Conservation (phyloP, 805 yeast species). For the Wickerhamomyces subpelliculosus region DNA sequence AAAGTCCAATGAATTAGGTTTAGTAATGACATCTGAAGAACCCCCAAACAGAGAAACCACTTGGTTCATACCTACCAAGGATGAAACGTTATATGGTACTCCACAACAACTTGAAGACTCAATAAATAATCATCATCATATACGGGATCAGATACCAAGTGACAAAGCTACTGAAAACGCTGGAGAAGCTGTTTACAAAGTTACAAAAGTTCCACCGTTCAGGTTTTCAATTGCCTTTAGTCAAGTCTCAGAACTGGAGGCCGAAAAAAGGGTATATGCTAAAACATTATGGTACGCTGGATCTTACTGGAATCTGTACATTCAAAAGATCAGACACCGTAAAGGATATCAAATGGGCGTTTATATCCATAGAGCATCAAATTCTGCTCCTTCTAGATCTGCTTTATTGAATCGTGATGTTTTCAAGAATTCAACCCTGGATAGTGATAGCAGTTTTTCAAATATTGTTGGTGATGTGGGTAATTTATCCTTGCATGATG, state of each 20-base stretch:
- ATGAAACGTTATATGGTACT: slow-evolving; percentile 40
- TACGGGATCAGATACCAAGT: slow-evolving; percentile 9
- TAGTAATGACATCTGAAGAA: slow-evolving; percentile 18
- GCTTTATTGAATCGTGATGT: slow-evolving; percentile 35
- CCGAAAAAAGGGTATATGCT: slow-evolving; percentile 43
- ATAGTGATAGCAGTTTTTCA: slow-evolving; percentile 2
- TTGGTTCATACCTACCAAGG: slow-evolving; percentile 40
- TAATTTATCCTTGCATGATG: slow-evolving; percentile 5
- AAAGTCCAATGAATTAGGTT: slow-evolving; percentile 21
- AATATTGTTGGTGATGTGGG: slow-evolving; percentile 5
- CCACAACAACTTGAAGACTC: slow-evolving; percentile 29
- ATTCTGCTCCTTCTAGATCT: slow-evolving; percentile 29
- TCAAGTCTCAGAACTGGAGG: slow-evolving; percentile 35
- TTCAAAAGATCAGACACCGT: slow-evolving; percentile 39
- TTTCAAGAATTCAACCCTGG: slow-evolving; percentile 10
- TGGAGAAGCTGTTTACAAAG: slow-evolving; percentile 16
- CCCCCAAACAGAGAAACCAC: slow-evolving; percentile 23
- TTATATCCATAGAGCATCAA: slow-evolving; percentile 44
- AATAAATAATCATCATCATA: slow-evolving; percentile 20
- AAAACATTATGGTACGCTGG: slow-evolving; percentile 56
- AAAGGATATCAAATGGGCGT: slow-evolving; percentile 47
- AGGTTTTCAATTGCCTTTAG: slow-evolving; percentile 47
- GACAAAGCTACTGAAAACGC: slow-evolving; percentile 17
- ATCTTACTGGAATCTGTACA: slow-evolving; percentile 49
- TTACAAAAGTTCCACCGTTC: slow-evolving; percentile 46